A percentile compares a stretch with the other conserved stretches of the same genome.
These are phyloP conservation scores for Psilocybe tampanensis DNA, from an alignment of 768 basidiomycete genomes.

Conservation along the genomic window DNA sequence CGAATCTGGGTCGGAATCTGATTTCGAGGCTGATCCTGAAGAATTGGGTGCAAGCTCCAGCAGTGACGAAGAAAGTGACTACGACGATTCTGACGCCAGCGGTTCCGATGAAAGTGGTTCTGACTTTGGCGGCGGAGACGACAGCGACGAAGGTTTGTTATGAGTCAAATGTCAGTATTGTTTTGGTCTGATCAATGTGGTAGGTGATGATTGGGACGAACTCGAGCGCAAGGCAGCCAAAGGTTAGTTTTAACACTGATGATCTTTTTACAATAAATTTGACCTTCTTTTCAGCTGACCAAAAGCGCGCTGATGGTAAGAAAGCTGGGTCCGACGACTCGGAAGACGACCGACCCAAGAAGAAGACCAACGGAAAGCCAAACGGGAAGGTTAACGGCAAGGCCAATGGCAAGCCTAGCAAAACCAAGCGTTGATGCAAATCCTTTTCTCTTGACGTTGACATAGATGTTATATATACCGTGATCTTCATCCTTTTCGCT, in stretches of 20 bases:
- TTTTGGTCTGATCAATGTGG: slow-evolving; percentile 10
- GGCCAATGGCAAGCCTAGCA: slow-evolving; percentile 31
- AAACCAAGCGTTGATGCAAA: slow-evolving; percentile 5
- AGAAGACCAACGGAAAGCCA: slow-evolving; percentile 37
- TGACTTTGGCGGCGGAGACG: slow-evolving; percentile 55
- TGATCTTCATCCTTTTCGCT: background rate
- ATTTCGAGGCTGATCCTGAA: slow-evolving; percentile 60
- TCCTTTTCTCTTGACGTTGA: background rate
- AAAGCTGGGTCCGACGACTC: slow-evolving; percentile 56
- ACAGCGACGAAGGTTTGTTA: slow-evolving; percentile 63
- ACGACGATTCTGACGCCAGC: slow-evolving; percentile 64
- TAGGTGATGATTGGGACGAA: slow-evolving; percentile 96
- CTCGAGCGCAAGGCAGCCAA: slow-evolving; percentile 90
- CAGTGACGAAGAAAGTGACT: slow-evolving; percentile 65
- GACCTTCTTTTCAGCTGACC: slow-evolving; percentile 42
- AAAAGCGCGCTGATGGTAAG: slow-evolving; percentile 46
- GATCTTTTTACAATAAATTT: slow-evolving; percentile 14
- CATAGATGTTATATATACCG: background rate
- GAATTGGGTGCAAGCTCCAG: slow-evolving; percentile 56
- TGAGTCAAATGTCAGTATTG: background rate
- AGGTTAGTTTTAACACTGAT: slow-evolving; percentile 47
- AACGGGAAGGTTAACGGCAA: slow-evolving; percentile 35
- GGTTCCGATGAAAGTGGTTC: slow-evolving; percentile 68
- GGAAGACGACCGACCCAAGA: slow-evolving; percentile 49
- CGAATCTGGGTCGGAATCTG: slow-evolving; percentile 52